These are phyloP conservation scores for Eleusine indica DNA, from an alignment of 176 grass and related monocot species.

Conservation along the genomic window DNA sequence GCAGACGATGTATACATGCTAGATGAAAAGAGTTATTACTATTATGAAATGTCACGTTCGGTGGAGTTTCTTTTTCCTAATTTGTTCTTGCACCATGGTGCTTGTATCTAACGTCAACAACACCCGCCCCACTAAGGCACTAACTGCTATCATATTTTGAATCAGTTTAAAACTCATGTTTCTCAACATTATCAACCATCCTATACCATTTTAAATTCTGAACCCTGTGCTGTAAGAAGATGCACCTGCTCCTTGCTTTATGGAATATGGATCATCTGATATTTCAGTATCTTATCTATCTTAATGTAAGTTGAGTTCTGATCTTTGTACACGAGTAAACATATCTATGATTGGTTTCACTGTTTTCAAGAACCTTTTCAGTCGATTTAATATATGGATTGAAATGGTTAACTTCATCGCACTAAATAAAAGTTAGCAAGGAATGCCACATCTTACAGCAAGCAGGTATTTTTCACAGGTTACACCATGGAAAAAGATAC, in stretches of 20 bases:
- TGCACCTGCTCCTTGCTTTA: neutral
- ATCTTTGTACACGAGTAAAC: neutral
- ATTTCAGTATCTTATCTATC: neutral
- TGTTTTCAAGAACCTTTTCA: neutral
- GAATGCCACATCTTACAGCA: constrained; percentile 15
- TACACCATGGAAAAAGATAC: neutral
- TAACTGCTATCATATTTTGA: constrained; percentile 17
- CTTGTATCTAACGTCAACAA: neutral
- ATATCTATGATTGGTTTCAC: neutral
- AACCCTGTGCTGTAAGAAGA: neutral
- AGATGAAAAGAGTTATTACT: neutral
- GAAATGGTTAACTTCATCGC: neutral
- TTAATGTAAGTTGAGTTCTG: constrained; percentile 1
- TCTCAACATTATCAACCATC: neutral
- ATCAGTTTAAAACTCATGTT: constrained; percentile 1
- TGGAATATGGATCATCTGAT: no score
- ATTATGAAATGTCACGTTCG: neutral
- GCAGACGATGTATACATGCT: constrained; percentile 6
- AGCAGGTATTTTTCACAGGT: neutral
- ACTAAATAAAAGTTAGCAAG: constrained; percentile 4
- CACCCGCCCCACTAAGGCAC: neutral
- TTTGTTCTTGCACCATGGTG: constrained; percentile 3
- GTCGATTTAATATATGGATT: neutral
- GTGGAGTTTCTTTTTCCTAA: neutral
- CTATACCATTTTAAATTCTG: neutral